Base-by-base conservation (phyloP, 2,329 filamentous ascomycete species). In the Trichoderma sp. region DNA sequence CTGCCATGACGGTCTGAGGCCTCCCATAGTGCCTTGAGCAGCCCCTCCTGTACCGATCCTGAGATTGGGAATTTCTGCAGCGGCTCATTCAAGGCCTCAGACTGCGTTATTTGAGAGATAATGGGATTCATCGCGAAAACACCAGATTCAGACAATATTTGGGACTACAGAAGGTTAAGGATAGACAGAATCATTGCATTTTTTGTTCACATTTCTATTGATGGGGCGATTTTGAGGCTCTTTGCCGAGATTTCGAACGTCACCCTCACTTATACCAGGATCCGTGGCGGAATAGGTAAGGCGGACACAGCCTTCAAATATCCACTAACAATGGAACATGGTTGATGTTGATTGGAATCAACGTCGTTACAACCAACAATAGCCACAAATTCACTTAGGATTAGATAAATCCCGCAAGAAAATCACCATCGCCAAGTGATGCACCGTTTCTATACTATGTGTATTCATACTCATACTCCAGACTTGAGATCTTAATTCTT, bases 11-110 rank as follows among this genome's bases (percentile, higher is more conserved):
- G 14, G 9, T 35, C 24, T 18, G 69, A 50, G 59, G 69, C 60
- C 59, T 72, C 59, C 69, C 69, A 72, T 24, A 72, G n/a, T 64
- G 33, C 38, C 24, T 50, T 27, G 31, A 72, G 69, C 18, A 72
- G 9, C 21, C 38, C 38, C 69, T 72, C 69, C n/a, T 72, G 69
- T 2, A 53, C 24, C 7, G 38, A 45, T 14, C 4, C 29, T 18
- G 69, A 38, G 59, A 72, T 64, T 14, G 56, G 69, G 31, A 33
- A 53, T 41, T 64, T 64, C 14, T 18, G 59, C 9, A 72, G 35
- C 38, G 59, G 59, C 35, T 24, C 35, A 7, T 53, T 53, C 4
- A 53, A 53, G 4, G 45, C 45, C 45, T 53, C 45, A n/a, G n/a
- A 11, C 45, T 53, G 45, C 45, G 45, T 21, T 11, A 53, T 1